Evolutionary conservation across 75 land plant genomes (phyloP).

Genomic region (Ceratopteris richardii): DNA sequence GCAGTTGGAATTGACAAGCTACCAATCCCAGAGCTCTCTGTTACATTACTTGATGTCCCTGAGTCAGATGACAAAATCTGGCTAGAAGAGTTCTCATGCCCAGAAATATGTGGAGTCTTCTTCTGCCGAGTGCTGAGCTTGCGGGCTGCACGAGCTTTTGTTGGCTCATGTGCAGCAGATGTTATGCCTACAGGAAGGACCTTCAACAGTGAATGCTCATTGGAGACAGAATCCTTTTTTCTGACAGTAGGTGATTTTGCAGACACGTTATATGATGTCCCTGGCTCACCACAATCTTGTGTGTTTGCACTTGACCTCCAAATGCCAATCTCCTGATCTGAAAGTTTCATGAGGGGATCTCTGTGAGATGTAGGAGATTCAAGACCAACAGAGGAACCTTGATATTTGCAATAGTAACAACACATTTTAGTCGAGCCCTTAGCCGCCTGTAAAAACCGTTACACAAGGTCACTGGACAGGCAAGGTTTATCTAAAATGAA

Average conservation of each 20-base stretch:
- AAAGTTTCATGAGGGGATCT: neutral
- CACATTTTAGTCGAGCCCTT: neutral
- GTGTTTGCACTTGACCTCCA: neutral
- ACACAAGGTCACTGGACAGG: neutral
- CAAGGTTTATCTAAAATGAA: neutral
- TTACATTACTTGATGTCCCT: too few species aligned
- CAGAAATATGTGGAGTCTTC: neutral
- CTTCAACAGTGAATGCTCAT: neutral
- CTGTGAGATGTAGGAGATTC: too few species aligned
- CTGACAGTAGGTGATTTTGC: neutral
- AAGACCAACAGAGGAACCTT: too few species aligned
- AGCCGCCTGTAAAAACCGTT: neutral
- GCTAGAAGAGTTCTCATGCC: neutral
- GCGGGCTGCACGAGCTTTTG: neutral
- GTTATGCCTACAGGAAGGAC: too few species aligned
- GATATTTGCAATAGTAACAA: neutral
- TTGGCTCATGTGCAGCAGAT: neutral
- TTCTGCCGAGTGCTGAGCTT: neutral
- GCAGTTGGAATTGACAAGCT: too few species aligned
- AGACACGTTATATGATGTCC: constrained; percentile 2
- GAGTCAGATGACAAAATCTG: too few species aligned
- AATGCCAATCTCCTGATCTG: neutral
- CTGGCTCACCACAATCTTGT: neutral
- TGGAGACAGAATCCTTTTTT: neutral
- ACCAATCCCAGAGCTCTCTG: too few species aligned